phyloP scores from a whole-genome alignment of 2,329 filamentous ascomycete genomes.

The Hymenoscyphus infarciens region DNA sequence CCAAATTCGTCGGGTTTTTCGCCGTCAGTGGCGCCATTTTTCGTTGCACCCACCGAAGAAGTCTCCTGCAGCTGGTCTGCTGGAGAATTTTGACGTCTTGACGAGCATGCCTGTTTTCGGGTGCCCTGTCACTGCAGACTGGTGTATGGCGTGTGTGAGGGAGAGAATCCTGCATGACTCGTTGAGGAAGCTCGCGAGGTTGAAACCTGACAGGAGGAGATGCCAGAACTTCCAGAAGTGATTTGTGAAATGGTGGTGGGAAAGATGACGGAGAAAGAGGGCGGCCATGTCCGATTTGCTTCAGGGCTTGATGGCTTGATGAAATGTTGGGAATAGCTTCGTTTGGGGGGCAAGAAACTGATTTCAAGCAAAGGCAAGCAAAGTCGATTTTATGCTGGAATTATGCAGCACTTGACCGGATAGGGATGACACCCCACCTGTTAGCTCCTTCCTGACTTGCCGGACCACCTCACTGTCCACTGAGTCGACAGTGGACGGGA shows the following conservation, averaged over 20 bases:
- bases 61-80: not conserved
- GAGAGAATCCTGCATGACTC: not conserved
- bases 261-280: not conserved
- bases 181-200: not conserved
- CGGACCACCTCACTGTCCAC: too few species aligned
- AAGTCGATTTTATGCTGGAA: not conserved
- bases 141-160: not conserved
- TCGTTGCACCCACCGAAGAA: not conserved
- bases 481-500: too few species aligned
- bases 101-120: too few species aligned
- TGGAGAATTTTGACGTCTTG: not conserved
- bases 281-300: not conserved
- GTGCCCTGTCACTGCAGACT: not conserved
- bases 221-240: too few species aligned
- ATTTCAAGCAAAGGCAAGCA: not conserved
- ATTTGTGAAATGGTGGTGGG: too few species aligned
- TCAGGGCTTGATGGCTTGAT: not conserved
- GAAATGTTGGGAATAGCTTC: not conserved
- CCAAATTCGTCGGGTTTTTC: not conserved
- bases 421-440: too few species aligned
- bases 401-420: not conserved
- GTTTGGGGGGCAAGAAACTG: not conserved
- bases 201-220: not conserved
- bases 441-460: too few species aligned
- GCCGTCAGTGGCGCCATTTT: slow-evolving; percentile 1